A percentile compares a stretch with the other conserved stretches of the same genome.
phyloP scores from a whole-genome alignment of 2,329 filamentous ascomycete genomes.

The Calycina herbarum region DNA sequence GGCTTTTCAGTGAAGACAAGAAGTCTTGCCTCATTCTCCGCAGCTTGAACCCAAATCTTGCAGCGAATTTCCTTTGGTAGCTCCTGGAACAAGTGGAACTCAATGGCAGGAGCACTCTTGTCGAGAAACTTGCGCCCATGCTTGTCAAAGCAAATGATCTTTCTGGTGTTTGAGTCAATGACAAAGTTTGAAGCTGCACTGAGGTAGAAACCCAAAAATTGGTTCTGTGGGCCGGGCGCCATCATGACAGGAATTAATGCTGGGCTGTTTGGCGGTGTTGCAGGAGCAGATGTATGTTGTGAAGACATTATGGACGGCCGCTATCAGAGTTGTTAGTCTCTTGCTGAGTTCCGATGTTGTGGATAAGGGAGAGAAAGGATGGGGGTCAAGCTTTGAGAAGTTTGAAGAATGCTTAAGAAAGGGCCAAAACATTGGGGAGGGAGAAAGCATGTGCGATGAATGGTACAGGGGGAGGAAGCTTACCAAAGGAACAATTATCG shows the following conservation, averaged over 20 bases:
- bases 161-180: not conserved
- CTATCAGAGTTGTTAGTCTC: too few relatives aligned
- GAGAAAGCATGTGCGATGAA: too few relatives aligned
- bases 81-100: slow-evolving; percentile 10
- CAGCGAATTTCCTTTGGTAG: slow-evolving; percentile 18
- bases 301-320: too few relatives aligned
- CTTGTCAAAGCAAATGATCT: not conserved
- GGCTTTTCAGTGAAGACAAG: slow-evolving; percentile 1
- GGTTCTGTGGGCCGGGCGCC: not conserved
- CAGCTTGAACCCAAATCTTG: slow-evolving; percentile 13
- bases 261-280: not conserved
- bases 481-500: too few relatives aligned
- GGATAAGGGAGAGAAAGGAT: too few relatives aligned
- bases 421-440: too few relatives aligned
- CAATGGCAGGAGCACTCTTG: not conserved
- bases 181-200: not conserved
- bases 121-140: too few relatives aligned
- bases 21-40: slow-evolving; percentile 3
- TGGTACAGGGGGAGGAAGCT: too few relatives aligned
- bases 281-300: too few relatives aligned
- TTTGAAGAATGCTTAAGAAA: too few relatives aligned
- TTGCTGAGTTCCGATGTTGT: too few relatives aligned
- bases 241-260: not conserved
- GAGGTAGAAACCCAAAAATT: not conserved
- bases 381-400: too few relatives aligned